Evolutionary conservation across 306 rosid species (phyloP).

Genomic region (Malus sieversii): DNA sequence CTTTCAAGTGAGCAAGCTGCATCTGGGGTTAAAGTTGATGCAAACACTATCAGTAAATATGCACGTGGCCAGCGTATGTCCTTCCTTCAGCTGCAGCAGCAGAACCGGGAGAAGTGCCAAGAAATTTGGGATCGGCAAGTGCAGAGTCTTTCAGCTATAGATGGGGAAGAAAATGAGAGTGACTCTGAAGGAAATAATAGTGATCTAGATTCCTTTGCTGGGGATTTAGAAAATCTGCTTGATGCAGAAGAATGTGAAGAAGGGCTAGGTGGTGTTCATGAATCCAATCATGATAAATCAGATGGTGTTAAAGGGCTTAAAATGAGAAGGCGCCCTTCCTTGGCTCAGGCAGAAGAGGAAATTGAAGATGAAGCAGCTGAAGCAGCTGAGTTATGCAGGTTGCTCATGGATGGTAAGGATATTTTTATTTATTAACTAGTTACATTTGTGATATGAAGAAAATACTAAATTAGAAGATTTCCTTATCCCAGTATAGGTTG

Average conservation of each 20-base stretch:
- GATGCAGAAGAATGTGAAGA: constrained; percentile 97
- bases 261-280: constrained; percentile 59
- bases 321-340: constrained; percentile 79
- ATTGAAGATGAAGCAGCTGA: constrained; percentile 88
- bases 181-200: constrained; percentile 93
- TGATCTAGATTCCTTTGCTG: constrained; percentile 96
- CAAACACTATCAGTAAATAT: constrained; percentile 87
- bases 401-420: constrained; percentile 87
- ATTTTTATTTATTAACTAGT: not conserved
- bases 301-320: constrained; percentile 86
- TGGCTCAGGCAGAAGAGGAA: constrained; percentile 90
- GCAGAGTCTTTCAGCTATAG: constrained; percentile 70
- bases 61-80: constrained; percentile 99
- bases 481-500: not conserved
- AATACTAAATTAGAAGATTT: not conserved
- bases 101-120: constrained; percentile 95
- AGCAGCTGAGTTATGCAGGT: constrained; percentile 78
- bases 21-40: constrained; percentile 92
- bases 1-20: constrained; percentile 98
- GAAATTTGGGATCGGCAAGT: constrained; percentile 95
- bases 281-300: constrained; percentile 61
- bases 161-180: constrained; percentile 80
- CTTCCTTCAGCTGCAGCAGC: constrained; percentile 96
- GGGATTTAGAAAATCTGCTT: constrained; percentile 93
- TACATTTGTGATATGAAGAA: not conserved